Evolutionary conservation across 2,329 filamentous ascomycete genomes (phyloP), one percentile per base, ranked within the genome.

Genomic region (Claviceps sp.): DNA sequence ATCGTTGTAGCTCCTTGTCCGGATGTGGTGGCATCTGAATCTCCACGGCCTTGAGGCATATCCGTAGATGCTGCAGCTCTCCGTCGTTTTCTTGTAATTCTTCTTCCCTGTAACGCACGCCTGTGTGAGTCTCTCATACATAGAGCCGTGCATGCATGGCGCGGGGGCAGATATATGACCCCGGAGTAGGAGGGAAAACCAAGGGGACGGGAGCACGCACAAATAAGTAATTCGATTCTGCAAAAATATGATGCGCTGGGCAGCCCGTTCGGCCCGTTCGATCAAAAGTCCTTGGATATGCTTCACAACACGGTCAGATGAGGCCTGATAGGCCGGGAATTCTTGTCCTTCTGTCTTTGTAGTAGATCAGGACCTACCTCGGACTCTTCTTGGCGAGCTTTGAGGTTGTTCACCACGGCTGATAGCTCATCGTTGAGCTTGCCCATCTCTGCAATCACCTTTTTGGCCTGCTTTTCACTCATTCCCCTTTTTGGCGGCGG

Each of bases 261-360:
- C 74, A 49, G 81, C 73, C 40, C 70, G 71, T 61, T 83, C 76
- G 53, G 78, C 74, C 55, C 79, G 74, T 43, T 73, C 73, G 50
- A 81, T 72, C 22, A 84, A 74, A 37, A 84, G 65, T 24, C 72
- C 72, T 59, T 84, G 80, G 53, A 86, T 81, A 57, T 83, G 79
- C 71, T 80, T 45, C 8, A 34, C 26, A 30, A 34, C 14, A 41
- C 16, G 22, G 58, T 44, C 6, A 52, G 38, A 8, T 44, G 10
- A 34, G 30, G 10, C 30, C 30, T 34, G 10, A 34, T 34, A 34
- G 30, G 30, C 10, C 4, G 10, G 30, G 30, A 34, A 34, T 34
- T 11, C 10, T 34, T 34, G 30, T 3, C 30, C 10, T 39, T 40
- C 17, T 48, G 22, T 40, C 42, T 30, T 8, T 22, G 7, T 17